A percentile compares a stretch with the other conserved stretches of the same genome.
phyloP scores from a whole-genome alignment of 768 basidiomycete genomes.

The Lyophyllum shimeji region DNA sequence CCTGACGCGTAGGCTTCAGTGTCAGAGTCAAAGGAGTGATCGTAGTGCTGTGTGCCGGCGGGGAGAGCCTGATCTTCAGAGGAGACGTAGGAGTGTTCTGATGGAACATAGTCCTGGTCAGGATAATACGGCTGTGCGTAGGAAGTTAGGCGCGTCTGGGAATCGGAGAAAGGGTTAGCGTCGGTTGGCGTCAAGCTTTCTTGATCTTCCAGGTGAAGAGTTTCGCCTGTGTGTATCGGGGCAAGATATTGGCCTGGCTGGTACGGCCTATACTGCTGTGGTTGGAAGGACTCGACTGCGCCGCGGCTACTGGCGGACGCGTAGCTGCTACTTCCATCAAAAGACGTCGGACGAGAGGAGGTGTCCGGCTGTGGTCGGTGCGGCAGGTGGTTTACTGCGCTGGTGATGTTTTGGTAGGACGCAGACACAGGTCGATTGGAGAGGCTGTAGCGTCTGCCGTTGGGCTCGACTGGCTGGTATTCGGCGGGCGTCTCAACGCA shows the following conservation, averaged over 20 bases:
- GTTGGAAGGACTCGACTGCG: neutral
- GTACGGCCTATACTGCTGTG: conserved; percentile 42
- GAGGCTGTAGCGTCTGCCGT: conserved; percentile 13
- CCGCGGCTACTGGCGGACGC: neutral
- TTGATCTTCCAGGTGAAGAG: conserved; percentile 49
- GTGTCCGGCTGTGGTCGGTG: neutral
- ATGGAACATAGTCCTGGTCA: conserved; percentile 36
- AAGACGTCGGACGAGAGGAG: conserved; percentile 5
- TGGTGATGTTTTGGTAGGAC: conserved; percentile 8
- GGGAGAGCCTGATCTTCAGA: conserved; percentile 31
- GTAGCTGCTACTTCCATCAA: neutral
- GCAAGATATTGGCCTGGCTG: conserved; percentile 61
- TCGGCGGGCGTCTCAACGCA: neutral
- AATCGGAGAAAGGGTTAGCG: conserved; percentile 24
- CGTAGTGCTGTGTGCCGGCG: conserved; percentile 27
- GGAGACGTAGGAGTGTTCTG: conserved; percentile 32
- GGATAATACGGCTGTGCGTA: conserved; percentile 32
- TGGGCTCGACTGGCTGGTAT: conserved; percentile 13
- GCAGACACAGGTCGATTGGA: conserved; percentile 8
- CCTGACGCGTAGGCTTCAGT: conserved; percentile 72
- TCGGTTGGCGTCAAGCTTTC: conserved; percentile 19
- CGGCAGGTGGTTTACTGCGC: conserved; percentile 2
- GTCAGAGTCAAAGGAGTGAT: conserved; percentile 66
- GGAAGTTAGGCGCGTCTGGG: conserved; percentile 13
- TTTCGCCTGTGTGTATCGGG: conserved; percentile 67